phyloP scores from a whole-genome alignment of 192 early-diverging fungal genomes.

The Backusella westeae region DNA sequence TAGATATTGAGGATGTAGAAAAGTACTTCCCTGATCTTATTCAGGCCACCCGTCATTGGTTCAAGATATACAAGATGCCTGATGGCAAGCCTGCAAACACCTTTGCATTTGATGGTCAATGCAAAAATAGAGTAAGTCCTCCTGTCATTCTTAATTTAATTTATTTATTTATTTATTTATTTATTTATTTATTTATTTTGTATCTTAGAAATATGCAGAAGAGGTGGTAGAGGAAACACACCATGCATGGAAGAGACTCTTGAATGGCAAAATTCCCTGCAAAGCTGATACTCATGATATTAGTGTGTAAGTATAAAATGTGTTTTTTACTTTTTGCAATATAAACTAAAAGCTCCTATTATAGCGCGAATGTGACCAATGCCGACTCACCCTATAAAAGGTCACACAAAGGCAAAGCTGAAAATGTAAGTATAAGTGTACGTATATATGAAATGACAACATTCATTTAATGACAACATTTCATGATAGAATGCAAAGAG shows the following conservation, averaged over 20 bases:
- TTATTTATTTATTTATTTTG: not conserved
- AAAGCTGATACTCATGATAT: conserved; percentile 18
- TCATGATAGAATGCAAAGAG: not conserved
- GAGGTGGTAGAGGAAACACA: conserved; percentile 89
- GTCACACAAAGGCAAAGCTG: conserved; percentile 1
- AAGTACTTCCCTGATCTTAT: conserved; percentile 94
- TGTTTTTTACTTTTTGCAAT: not conserved
- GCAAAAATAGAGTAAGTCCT: conserved; percentile 61
- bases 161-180: not conserved
- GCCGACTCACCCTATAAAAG: conserved; percentile 18
- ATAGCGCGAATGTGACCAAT: conserved; percentile 25
- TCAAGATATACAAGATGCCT: conserved; percentile 99
- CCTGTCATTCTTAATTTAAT: not conserved
- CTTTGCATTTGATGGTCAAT: conserved; percentile 94
- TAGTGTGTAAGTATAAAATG: conserved; percentile 11
- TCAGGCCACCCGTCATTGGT: conserved; percentile 98
- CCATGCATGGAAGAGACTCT: conserved; percentile 90
- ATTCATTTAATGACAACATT: not conserved
- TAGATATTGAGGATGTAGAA: conserved; percentile 97
- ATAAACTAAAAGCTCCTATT: not conserved
- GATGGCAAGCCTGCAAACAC: conserved; percentile 99
- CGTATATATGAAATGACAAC: not conserved
- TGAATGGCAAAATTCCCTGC: conserved; percentile 38
- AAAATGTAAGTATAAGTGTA: conserved; percentile 2
- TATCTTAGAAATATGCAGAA: conserved; percentile 72